Base-by-base conservation (phyloP, 139 green algal species). In the Chlorella sp. region DNA sequence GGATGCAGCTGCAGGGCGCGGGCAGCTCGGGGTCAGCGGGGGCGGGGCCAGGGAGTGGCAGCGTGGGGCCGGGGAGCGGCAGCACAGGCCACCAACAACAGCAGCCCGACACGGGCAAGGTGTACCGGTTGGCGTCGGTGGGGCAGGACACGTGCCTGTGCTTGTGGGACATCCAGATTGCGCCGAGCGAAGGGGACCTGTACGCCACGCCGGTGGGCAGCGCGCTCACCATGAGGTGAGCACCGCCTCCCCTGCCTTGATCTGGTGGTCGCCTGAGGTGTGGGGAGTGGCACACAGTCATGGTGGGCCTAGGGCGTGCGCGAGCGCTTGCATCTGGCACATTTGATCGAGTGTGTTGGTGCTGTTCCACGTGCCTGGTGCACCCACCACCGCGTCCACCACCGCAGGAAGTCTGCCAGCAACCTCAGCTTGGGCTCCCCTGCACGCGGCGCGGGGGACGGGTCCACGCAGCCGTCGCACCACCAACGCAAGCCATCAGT, bases 121-220 rank as follows among this genome's bases (percentile, higher is more conserved):
- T 80, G 1, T 96, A 97, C 76, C 83, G 89, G 20, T 72, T 97
- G 14, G 91, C 75, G 24, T 90, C 81, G 0, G 87, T 90, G 27
- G 92, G 87, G 1, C 92, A 96, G 79, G 93, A 97, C 82, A 86
- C 85, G 33, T 77, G 83, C 51, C 69, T 96, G 71, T 83, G 88
- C 62, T 77, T 97, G 49, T 97, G 92, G 93, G 93, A 97, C 67
- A 36, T 97, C 27, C 80, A 83, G 65, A 67, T 49, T 4, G 33
- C 33, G 30, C 33, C 49, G 32, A 34, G 3, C 2, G 67, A 72
- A n/a, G 67, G 67, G 4, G 67, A 72, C 26, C 35, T 72, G 42
- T 31, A 65, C 2, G 67, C 67, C 23, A 64, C 49, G 30, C 67
- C 67, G 1, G 67, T 72, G 35, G 29, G 6, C 42, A 55, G 10